Evolutionary conservation across 108 stramenopile species (phyloP), one percentile per base, ranked within the genome.

Genomic region (Pseudonitzschia pungens): DNA sequence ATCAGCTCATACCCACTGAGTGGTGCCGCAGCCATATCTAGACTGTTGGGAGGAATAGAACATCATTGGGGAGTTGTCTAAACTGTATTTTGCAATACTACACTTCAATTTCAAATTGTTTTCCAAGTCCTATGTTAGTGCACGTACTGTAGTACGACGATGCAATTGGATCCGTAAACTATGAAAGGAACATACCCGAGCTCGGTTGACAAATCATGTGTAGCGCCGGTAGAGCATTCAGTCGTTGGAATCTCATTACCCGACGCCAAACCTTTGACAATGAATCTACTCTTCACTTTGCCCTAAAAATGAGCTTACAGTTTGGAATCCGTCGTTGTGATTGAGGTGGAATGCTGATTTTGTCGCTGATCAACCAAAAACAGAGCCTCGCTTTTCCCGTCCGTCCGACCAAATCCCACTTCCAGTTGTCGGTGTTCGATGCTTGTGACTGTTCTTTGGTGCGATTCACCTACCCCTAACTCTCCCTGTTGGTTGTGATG

Each of bases 1-100:
- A 86, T 99, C 51, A 93, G 91, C 44, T 93, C 97, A 68, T 99
- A 97, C 85, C 97, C 98, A 24, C 74, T 98, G 40, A 93, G 91
- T 68, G 99, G 97, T 27, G 96, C 96, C 14, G 78, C 96, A 26
- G 99, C 97, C 21, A 84, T 97, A 40, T 90, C 92, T 42, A 79
- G 97, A 29, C 80, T 99, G 62, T 76, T 96, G 71, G 90, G 92
- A 33, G 90, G 94, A 15, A 88, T 99, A 73, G 99, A 99, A 77
- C 86, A 91, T 79, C 84, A 95, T 59, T 97, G 96, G 98, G 96
- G 96, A 12, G 93, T 99, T 81, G 86, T 96, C 22, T 98, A 73
- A 67, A 42, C 40, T 42, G 10, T 48, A 48, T 18, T 2, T n/a
- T n/a, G n/a, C n/a, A n/a, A 48, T 14, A 18, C 14, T 48, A 18